phyloP scores from a whole-genome alignment of 306 rosid species.

The Inga laurina region DNA sequence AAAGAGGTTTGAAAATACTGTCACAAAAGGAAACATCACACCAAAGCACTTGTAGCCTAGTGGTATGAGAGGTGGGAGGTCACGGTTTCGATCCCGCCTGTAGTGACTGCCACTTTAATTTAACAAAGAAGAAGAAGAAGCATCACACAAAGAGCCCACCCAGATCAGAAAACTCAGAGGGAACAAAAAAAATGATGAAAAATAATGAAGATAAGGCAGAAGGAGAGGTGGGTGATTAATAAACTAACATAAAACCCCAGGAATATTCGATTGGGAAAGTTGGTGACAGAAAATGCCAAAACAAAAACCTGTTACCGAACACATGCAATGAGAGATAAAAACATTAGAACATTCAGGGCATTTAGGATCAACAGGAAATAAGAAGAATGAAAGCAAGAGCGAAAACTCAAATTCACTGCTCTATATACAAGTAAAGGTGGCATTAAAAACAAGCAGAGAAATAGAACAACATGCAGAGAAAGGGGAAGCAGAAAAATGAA shows the following conservation, averaged over 20 bases:
- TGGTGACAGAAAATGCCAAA: conserved; percentile 1
- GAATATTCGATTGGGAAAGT: not conserved
- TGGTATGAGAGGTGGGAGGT: too few relatives aligned
- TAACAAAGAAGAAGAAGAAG: not conserved
- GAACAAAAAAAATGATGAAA: too few relatives aligned
- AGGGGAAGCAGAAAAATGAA: not conserved
- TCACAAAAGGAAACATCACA: not conserved
- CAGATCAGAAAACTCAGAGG: too few relatives aligned
- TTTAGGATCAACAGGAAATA: not conserved
- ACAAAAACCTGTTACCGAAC: not conserved
- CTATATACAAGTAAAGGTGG: not conserved
- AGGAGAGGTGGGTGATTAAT: too few relatives aligned
- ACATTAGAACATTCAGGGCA: not conserved
- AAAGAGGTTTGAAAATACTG: not conserved
- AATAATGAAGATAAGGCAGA: too few relatives aligned
- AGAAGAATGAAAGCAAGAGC: not conserved
- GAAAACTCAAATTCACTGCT: not conserved
- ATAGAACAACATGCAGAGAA: not conserved
- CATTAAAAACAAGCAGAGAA: not conserved
- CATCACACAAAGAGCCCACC: not conserved
- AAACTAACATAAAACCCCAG: not conserved
- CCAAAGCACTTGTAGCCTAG: too few relatives aligned
- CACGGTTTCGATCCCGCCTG: too few relatives aligned
- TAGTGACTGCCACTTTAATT: not conserved
- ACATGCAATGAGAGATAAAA: not conserved